Base-by-base conservation (phyloP, 805 yeast genomes). In the Kuraishia borneana region DNA sequence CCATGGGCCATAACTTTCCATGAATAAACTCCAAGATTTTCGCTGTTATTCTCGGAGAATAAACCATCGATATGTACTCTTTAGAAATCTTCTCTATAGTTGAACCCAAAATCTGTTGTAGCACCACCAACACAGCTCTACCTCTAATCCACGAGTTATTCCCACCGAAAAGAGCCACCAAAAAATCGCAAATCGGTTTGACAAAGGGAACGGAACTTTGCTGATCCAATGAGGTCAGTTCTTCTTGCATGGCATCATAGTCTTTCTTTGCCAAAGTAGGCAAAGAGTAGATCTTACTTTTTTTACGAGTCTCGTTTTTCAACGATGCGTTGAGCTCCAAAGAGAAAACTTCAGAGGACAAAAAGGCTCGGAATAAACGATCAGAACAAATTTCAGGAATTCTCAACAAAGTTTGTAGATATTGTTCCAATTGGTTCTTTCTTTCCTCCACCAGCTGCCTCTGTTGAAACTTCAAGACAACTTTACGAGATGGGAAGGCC, bases 71-170 rank as follows among this genome's bases (percentile, higher is more conserved):
- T 21, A 71, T 52, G 38, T 58, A 58, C 20, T 66, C 63, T 27
- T 76, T 57, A 4, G 75, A 65, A 35, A 70, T 72, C 48, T 74
- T 77, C 48, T 88, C 96, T 34, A 58, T 78, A 0, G 96, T 81
- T 2, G 89, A 82, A 0, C 96, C 96, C 26, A 88, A 64, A 1
- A 88, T 54, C 50, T 85, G 95, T 52, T 87, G 96, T 35, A 88
- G 57, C 3, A 88, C 73, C 4, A 85, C 75, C 26, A 87, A 66
- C 6, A 85, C 63, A 0, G 96, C 95, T 30, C 87, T 63, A 0
- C 95, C 96, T 35, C 95, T 61, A 2, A 88, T 54, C 94, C 95
- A 84, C 31, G 75, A 73, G 31, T 73, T 75, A 2, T 82, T 65
- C 13, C 42, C 51, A n/a, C 53, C 45, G 54, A 88, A 88, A 2